Percentiles rank a stretch among this genome's conserved stretches.
These are phyloP conservation scores for Oehlia diaphana DNA, from an alignment of 192 early-diverging fungal genomes.

Conservation along the genomic window DNA sequence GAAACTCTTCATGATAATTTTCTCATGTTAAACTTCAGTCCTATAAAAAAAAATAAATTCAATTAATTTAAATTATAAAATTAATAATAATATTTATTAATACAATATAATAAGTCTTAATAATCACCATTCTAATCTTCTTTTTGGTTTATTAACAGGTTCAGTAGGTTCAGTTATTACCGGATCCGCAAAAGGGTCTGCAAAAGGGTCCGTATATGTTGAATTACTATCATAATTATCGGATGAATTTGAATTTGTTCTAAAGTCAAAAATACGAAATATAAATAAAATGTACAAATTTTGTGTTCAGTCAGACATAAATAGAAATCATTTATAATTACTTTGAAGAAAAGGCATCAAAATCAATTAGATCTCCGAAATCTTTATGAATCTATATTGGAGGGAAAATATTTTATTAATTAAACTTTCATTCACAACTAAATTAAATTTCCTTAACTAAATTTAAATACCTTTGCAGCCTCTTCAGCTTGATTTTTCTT, in stretches of 20 bases:
- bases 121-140: not conserved
- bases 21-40: not conserved
- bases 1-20: too few species aligned
- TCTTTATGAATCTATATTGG: constrained; percentile 8
- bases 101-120: not conserved
- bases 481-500: not conserved
- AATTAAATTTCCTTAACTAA: too few species aligned
- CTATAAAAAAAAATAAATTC: not conserved
- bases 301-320: not conserved
- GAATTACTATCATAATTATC: not conserved
- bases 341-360: constrained; percentile 18
- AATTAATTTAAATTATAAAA: not conserved
- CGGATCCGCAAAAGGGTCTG: not conserved
- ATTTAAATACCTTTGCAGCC: not conserved
- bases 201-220: not conserved
- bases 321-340: not conserved
- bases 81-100: not conserved
- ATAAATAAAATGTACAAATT: not conserved
- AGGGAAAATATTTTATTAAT: too few species aligned
- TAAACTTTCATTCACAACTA: too few species aligned
- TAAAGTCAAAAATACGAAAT: not conserved
- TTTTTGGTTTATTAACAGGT: not conserved
- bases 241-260: not conserved
- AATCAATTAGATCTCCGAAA: constrained; percentile 18
- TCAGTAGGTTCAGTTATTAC: not conserved